These are phyloP conservation scores for Eimeria acervulina DNA, from an alignment of 169 alveolate genomes.

Conservation along the genomic window DNA sequence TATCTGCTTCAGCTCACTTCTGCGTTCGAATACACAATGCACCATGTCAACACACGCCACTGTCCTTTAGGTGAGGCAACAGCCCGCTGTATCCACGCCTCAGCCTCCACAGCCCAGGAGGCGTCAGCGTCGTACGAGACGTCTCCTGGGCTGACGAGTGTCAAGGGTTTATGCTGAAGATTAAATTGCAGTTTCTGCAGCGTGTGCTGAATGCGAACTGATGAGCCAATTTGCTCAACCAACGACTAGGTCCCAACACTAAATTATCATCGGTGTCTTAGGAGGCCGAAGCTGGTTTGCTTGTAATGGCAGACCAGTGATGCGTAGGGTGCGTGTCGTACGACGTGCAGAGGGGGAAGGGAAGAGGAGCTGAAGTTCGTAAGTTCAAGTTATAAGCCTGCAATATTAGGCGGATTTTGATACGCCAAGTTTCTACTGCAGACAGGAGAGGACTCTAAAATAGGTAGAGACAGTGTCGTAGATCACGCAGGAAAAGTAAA, in stretches of 20 bases:
- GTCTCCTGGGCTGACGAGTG: not conserved
- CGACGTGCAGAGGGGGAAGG: not conserved
- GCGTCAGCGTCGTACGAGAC: not conserved
- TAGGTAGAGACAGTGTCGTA: too few relatives aligned
- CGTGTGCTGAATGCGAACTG: too few relatives aligned
- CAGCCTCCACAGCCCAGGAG: not conserved
- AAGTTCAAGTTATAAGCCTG: not conserved
- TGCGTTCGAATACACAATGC: not conserved
- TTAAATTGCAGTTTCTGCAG: too few relatives aligned
- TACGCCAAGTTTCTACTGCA: not conserved
- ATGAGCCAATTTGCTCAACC: too few relatives aligned
- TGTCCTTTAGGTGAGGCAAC: not conserved
- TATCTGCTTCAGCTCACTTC: not conserved
- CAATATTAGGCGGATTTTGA: not conserved
- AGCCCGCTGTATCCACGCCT: not conserved
- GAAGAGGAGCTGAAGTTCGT: not conserved
- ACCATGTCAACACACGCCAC: not conserved
- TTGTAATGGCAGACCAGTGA: not conserved
- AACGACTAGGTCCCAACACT: too few relatives aligned
- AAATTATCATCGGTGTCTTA: too few relatives aligned
- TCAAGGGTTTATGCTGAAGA: not conserved
- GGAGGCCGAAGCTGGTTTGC: too few relatives aligned
- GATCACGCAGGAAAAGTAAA: too few relatives aligned
- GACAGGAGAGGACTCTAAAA: too few relatives aligned
- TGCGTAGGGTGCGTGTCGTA: not conserved